A percentile compares a stretch with the other conserved stretches of the same genome.
These are phyloP conservation scores for Rhodosporidiobolus sp. DNA, from an alignment of 768 basidiomycete species.

Conservation along the genomic window DNA sequence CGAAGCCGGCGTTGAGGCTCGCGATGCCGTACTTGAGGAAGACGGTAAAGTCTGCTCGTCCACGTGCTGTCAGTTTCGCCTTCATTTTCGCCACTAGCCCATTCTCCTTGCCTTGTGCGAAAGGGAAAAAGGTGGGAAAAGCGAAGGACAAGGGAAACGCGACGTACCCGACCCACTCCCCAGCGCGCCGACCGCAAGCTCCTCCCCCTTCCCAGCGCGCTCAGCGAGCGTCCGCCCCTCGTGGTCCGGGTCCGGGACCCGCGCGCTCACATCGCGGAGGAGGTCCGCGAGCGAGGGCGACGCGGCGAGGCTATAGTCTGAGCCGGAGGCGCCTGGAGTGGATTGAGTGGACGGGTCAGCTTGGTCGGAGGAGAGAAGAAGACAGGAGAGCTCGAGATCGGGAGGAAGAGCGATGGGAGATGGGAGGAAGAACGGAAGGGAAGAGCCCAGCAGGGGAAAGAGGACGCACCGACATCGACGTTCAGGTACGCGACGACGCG, in stretches of 20 bases:
- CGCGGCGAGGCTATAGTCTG: constrained; percentile 60
- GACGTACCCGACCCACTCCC: constrained; percentile 26
- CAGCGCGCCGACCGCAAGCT: constrained; percentile 15
- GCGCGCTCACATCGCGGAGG: constrained; percentile 55
- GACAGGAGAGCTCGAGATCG: background rate
- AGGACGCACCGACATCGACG: constrained; percentile 54
- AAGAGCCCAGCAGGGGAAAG: too few relatives aligned
- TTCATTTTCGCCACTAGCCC: too few relatives aligned
- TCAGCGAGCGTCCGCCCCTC: constrained; percentile 52
- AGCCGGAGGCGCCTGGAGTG: constrained; percentile 58
- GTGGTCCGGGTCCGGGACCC: constrained; percentile 54
- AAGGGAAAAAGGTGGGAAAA: background rate
- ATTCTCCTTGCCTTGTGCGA: background rate
- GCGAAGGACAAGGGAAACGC: background rate
- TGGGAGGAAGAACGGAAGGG: background rate
- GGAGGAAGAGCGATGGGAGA: background rate
- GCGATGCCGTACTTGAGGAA: constrained; percentile 78
- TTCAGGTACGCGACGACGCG: constrained; percentile 86
- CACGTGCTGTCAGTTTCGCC: background rate
- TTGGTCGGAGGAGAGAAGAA: too few relatives aligned
- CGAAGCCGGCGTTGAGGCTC: constrained; percentile 46
- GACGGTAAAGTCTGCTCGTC: constrained; percentile 83
- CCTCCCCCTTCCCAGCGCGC: constrained; percentile 11
- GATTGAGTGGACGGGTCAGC: constrained; percentile 17
- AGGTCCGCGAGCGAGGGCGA: constrained; percentile 82